phyloP scores from a whole-genome alignment of 2,329 filamentous ascomycete species.

The Claviceps spartinae region DNA sequence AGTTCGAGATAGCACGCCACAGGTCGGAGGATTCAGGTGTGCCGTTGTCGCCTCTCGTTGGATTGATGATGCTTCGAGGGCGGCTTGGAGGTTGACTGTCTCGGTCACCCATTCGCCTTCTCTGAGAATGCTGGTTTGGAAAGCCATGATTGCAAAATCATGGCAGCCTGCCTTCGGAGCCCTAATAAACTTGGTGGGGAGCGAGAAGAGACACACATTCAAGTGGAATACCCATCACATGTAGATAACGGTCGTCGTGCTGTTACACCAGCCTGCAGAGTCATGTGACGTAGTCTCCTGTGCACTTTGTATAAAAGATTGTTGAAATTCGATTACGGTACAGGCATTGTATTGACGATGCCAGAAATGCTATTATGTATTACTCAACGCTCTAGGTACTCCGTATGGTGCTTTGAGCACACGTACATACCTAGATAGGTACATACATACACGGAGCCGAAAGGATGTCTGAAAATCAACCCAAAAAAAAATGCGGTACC shows the following conservation, averaged over 20 bases:
- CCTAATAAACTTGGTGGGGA: not conserved
- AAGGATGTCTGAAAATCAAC: too few species aligned
- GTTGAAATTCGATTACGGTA: too few species aligned
- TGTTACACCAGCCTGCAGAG: not conserved
- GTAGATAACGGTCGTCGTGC: not conserved
- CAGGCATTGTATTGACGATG: too few species aligned
- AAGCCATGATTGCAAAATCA: constrained; percentile 23
- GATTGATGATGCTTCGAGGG: constrained; percentile 25
- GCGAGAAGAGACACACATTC: not conserved
- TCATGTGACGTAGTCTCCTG: not conserved
- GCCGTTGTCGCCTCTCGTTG: constrained; percentile 18
- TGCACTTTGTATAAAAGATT: too few species aligned
- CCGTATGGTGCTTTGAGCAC: too few species aligned
- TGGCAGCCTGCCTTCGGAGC: constrained; percentile 1
- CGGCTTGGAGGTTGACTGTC: constrained; percentile 30
- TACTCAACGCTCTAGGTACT: too few species aligned
- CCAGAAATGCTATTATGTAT: too few species aligned
- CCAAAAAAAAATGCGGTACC: too few species aligned
- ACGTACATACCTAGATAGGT: too few species aligned
- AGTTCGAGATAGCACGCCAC: constrained; percentile 68
- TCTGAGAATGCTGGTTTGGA: constrained; percentile 41
- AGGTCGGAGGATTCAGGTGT: constrained; percentile 31
- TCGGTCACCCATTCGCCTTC: constrained; percentile 45
- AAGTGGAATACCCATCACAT: not conserved
- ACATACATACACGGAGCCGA: too few species aligned